A percentile compares a stretch with the other conserved stretches of the same genome.
These are phyloP conservation scores for Passalora sequoiae DNA, from an alignment of 2,329 filamentous ascomycete species.

Conservation along the genomic window DNA sequence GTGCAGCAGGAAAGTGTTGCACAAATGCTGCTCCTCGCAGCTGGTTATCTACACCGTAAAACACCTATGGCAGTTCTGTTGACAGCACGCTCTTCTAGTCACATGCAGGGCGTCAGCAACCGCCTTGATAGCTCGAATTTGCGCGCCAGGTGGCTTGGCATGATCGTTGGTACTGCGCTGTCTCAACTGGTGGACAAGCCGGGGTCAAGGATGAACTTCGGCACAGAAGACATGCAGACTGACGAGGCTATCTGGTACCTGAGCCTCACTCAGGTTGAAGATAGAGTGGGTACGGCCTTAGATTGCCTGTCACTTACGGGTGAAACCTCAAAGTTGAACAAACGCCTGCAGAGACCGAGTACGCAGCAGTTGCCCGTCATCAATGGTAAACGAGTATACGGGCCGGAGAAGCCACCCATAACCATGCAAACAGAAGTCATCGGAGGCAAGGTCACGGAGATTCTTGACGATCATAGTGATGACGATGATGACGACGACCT, in stretches of 20 bases:
- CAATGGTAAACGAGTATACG: conserved; percentile 30
- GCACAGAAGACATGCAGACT: conserved; percentile 70
- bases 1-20: conserved; percentile 83
- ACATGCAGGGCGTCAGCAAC: conserved; percentile 78
- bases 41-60: conserved; percentile 67
- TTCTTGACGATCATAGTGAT: conserved; percentile 34
- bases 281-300: conserved; percentile 57
- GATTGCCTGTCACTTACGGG: conserved; percentile 27
- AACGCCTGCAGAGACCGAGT: not conserved
- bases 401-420: conserved; percentile 28
- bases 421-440: conserved; percentile 27
- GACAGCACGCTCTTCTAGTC: conserved; percentile 65
- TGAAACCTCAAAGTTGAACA: conserved; percentile 1
- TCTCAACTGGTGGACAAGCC: conserved; percentile 60
- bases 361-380: conserved; percentile 19
- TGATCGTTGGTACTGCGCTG: conserved; percentile 74
- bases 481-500: conserved; percentile 60
- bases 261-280: conserved; percentile 56
- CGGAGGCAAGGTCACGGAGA: conserved; percentile 32
- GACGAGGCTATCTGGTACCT: conserved; percentile 73
- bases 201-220: conserved; percentile 73
- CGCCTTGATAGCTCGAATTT: conserved; percentile 71
- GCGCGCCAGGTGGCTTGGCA: conserved; percentile 75
- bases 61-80: conserved; percentile 62
- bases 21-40: conserved; percentile 70